A percentile compares a stretch with the other conserved stretches of the same genome.
These are phyloP conservation scores for Lolium multiflorum DNA, from an alignment of 176 grass and related monocot genomes.

Conservation along the genomic window DNA sequence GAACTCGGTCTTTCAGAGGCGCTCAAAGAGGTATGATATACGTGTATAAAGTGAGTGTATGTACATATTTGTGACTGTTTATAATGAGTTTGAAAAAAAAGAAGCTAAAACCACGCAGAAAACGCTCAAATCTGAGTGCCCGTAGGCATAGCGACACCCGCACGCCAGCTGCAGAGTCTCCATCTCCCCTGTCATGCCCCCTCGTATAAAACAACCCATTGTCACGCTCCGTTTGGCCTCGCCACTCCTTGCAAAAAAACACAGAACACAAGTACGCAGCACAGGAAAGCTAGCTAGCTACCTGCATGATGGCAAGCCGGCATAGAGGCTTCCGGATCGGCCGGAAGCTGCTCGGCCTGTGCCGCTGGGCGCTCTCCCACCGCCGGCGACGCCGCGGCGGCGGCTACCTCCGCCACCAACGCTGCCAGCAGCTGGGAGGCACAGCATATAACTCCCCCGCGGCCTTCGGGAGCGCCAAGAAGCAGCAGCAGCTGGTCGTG, in stretches of 20 bases:
- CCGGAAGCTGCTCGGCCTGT: slow-evolving; percentile 65
- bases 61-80: too few species aligned
- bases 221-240: neutral
- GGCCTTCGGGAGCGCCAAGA: neutral
- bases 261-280: neutral
- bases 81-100: too few species aligned
- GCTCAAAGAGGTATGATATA: too few species aligned
- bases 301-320: slow-evolving; percentile 48
- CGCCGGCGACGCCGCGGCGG: slow-evolving; percentile 42
- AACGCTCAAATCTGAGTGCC: neutral
- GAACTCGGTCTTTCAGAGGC: too few species aligned
- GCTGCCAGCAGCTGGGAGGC: slow-evolving; percentile 19
- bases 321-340: slow-evolving; percentile 80
- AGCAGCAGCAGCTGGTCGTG: slow-evolving; percentile 36
- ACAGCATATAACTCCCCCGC: neutral
- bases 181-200: neutral
- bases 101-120: neutral
- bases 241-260: neutral
- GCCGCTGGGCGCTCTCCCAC: slow-evolving; percentile 60
- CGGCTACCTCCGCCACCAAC: slow-evolving; percentile 53
- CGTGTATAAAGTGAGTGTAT: too few species aligned
- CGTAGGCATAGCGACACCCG: neutral
- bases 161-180: neutral
- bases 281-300: neutral
- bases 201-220: slow-evolving; percentile 36